phyloP scores from a whole-genome alignment of 495 filamentous ascomycete species.

The Geopyxis carbonaria region DNA sequence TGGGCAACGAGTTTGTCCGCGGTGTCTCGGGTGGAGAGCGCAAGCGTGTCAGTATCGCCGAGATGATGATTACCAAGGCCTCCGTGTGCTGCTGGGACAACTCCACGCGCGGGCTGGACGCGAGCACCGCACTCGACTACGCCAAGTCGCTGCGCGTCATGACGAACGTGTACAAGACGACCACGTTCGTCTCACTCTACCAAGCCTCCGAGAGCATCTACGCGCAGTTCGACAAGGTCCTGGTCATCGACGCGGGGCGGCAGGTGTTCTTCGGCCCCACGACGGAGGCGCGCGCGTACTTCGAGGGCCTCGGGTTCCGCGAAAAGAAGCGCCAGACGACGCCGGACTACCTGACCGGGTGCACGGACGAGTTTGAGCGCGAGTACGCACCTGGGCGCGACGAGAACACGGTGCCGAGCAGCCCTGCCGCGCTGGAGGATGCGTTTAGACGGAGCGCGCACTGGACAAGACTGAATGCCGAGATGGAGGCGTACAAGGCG shows the following conservation, averaged over 20 bases:
- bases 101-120: conserved; percentile 66
- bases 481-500: conserved; percentile 51
- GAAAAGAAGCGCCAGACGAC: conserved; percentile 69
- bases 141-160: conserved; percentile 56
- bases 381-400: conserved; percentile 51
- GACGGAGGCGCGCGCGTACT: conserved; percentile 53
- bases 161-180: conserved; percentile 63
- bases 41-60: conserved; percentile 61
- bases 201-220: conserved; percentile 78
- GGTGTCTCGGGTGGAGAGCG: conserved; percentile 77
- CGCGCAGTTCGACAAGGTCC: conserved; percentile 69
- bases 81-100: conserved; percentile 71
- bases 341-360: conserved; percentile 70
- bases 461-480: conserved; percentile 37
- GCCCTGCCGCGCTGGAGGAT: conserved; percentile 42
- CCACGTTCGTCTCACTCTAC: conserved; percentile 66
- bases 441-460: conserved; percentile 52
- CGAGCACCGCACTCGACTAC: conserved; percentile 51
- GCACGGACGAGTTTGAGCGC: conserved; percentile 67
- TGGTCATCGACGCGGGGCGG: conserved; percentile 62
- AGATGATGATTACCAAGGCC: conserved; percentile 37
- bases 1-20: conserved; percentile 64
- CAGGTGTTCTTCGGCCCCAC: conserved; percentile 69
- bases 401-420: conserved; percentile 45
- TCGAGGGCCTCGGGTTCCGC: conserved; percentile 64